These are phyloP conservation scores for Colletotrichum tropicale DNA, from an alignment of 2,329 filamentous ascomycete genomes.

Conservation along the genomic window DNA sequence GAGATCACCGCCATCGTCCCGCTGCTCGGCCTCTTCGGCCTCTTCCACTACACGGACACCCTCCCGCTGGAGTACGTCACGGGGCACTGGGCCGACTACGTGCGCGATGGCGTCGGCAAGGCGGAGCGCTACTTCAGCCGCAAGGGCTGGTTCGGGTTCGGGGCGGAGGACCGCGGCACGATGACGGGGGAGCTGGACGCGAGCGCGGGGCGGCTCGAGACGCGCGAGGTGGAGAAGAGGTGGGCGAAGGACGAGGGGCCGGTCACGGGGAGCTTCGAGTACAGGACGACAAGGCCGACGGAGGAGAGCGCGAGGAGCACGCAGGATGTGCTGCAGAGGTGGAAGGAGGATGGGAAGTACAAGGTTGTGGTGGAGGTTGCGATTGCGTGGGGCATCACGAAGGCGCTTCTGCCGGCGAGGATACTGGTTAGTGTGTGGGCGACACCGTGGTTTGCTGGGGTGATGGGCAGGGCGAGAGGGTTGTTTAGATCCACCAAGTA, in stretches of 20 bases:
- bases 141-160: conserved; percentile 82
- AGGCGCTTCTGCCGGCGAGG: conserved; percentile 79
- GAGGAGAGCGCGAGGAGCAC: conserved; percentile 36
- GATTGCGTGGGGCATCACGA: conserved; percentile 89
- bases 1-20: conserved; percentile 89
- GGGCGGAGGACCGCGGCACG: conserved; percentile 35
- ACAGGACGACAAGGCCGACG: not conserved
- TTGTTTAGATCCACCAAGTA: conserved; percentile 33
- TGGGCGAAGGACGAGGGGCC: conserved; percentile 30
- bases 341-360: conserved; percentile 51
- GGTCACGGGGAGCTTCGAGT: conserved; percentile 27
- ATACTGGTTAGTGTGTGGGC: conserved; percentile 83
- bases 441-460: conserved; percentile 88
- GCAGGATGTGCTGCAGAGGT: conserved; percentile 36
- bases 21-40: conserved; percentile 72
- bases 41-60: conserved; percentile 82
- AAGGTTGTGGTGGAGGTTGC: conserved; percentile 73
- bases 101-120: conserved; percentile 68
- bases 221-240: conserved; percentile 26
- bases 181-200: conserved; percentile 21
- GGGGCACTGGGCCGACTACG: conserved; percentile 53
- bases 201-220: conserved; percentile 21
- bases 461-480: conserved; percentile 51
- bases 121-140: conserved; percentile 79
- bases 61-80: conserved; percentile 64